Conservation (phyloP, 1,284 basidiomycete genomes). For the Waitea zeae region DNA sequence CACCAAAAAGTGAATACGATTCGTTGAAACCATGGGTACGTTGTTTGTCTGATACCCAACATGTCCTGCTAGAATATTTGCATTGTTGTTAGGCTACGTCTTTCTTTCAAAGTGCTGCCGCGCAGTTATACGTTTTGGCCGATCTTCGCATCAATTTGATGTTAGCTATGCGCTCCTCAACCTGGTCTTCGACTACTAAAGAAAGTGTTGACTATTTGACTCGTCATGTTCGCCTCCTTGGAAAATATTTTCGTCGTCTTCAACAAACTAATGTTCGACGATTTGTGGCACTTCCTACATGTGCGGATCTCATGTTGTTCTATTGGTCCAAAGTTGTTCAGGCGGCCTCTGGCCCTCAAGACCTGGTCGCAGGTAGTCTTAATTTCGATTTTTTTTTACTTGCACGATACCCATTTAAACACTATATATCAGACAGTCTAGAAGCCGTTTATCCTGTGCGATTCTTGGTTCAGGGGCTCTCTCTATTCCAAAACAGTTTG, state of each 20-base stretch:
- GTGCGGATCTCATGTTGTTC: conserved; percentile 49
- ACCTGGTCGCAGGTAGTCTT: conserved; percentile 36
- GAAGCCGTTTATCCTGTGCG: conserved; percentile 52
- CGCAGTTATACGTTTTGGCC: conserved; percentile 34
- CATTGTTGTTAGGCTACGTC: conserved; percentile 32
- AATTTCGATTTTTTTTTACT: background rate
- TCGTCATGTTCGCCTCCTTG: conserved; percentile 48
- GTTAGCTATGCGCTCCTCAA: conserved; percentile 15
- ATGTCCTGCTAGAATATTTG: background rate
- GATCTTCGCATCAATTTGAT: conserved; percentile 26
- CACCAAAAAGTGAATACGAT: conserved; percentile 6
- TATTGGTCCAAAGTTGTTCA: conserved; percentile 65
- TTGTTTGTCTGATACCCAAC: background rate
- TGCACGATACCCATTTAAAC: no score
- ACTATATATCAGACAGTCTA: conserved; percentile 32
- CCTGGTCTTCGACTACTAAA: conserved; percentile 12
- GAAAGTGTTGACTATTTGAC: conserved; percentile 38
- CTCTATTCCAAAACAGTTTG: conserved; percentile 74
- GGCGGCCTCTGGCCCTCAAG: conserved; percentile 34
- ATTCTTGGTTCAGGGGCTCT: conserved; percentile 75
- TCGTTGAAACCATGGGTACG: background rate
- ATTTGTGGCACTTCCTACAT: conserved; percentile 47
- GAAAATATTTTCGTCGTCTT: conserved; percentile 60
- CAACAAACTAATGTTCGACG: conserved; percentile 40
- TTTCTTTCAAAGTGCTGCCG: conserved; percentile 39